A percentile compares a stretch with the other conserved stretches of the same genome.
phyloP scores from a whole-genome alignment of 2,329 filamentous ascomycete species.

The Monilinia laxa region DNA sequence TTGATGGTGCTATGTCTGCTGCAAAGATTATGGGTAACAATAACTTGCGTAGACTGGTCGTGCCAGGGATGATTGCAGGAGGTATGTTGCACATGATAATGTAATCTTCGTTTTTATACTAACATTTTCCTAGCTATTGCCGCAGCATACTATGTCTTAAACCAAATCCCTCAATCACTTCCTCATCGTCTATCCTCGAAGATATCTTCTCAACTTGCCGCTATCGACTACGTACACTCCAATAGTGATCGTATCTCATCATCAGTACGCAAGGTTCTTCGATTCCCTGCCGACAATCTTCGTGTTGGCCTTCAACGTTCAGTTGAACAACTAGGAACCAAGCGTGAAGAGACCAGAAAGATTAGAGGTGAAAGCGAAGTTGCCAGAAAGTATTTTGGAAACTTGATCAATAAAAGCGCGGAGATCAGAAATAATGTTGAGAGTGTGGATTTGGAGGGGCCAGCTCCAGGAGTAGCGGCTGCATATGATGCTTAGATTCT shows the following conservation, averaged over 20 bases:
- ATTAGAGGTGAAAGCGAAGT: slow-evolving; percentile 79
- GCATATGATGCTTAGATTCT: slow-evolving; percentile 36
- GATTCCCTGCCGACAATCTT: slow-evolving; percentile 82
- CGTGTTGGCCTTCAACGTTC: slow-evolving; percentile 79
- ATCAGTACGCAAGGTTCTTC: slow-evolving; percentile 85
- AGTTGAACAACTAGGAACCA: slow-evolving; percentile 76
- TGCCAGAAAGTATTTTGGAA: slow-evolving; percentile 85
- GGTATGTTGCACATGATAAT: slow-evolving; percentile 56
- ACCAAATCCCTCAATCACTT: slow-evolving; percentile 84
- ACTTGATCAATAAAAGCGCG: slow-evolving; percentile 68
- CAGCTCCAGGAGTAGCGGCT: slow-evolving; percentile 40
- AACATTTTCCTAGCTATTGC: slow-evolving; percentile 57
- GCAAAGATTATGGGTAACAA: slow-evolving; percentile 78
- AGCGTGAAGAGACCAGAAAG: slow-evolving; percentile 81
- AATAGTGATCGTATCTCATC: slow-evolving; percentile 83
- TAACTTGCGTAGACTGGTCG: slow-evolving; percentile 74
- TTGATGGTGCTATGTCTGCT: slow-evolving; percentile 81
- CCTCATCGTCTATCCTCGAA: slow-evolving; percentile 83
- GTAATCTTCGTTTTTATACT: slow-evolving; percentile 38
- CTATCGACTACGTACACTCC: slow-evolving; percentile 87
- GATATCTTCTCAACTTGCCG: slow-evolving; percentile 74
- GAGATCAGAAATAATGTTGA: slow-evolving; percentile 47
- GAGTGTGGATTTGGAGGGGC: slow-evolving; percentile 40
- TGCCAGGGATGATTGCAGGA: slow-evolving; percentile 76
- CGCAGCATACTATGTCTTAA: slow-evolving; percentile 76